Conservation (phyloP, 2,329 filamentous ascomycete species). For the Mycogone perniciosa region DNA sequence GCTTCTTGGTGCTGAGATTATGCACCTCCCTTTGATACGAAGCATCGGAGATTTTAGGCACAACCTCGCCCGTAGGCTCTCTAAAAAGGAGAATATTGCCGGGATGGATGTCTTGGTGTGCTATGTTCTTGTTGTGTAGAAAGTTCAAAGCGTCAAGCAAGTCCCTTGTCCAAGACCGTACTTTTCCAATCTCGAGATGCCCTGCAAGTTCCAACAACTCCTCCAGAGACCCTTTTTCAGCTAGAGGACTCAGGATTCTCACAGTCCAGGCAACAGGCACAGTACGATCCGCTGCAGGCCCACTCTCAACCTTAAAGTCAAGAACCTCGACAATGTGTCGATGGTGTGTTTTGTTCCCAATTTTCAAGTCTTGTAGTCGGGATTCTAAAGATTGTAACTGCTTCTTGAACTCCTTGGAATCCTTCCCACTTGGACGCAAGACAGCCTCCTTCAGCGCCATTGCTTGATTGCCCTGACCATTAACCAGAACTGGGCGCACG, state of each 20-base stretch:
- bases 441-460: slow-evolving; percentile 68
- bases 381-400: slow-evolving; percentile 71
- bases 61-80: slow-evolving; percentile 59
- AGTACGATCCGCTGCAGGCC: slow-evolving; percentile 33
- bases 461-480: slow-evolving; percentile 51
- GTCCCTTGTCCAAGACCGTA: slow-evolving; percentile 86
- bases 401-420: slow-evolving; percentile 62
- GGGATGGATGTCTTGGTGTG: slow-evolving; percentile 77
- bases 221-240: slow-evolving; percentile 74
- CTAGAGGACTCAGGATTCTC: slow-evolving; percentile 67
- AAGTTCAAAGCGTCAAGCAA: slow-evolving; percentile 83
- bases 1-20: slow-evolving; percentile 48
- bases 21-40: slow-evolving; percentile 65
- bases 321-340: slow-evolving; percentile 71
- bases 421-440: slow-evolving; percentile 51
- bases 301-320: slow-evolving; percentile 70
- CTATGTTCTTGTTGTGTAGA: slow-evolving; percentile 75
- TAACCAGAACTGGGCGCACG: slow-evolving; percentile 60
- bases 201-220: slow-evolving; percentile 78
- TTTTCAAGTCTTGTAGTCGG: slow-evolving; percentile 67
- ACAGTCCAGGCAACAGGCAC: slow-evolving; percentile 57
- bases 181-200: slow-evolving; percentile 64
- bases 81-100: slow-evolving; percentile 74
- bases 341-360: slow-evolving; percentile 67
- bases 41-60: slow-evolving; percentile 69